Conservation (phyloP, 2,329 filamentous ascomycete genomes). For the Fusarium devonianum region DNA sequence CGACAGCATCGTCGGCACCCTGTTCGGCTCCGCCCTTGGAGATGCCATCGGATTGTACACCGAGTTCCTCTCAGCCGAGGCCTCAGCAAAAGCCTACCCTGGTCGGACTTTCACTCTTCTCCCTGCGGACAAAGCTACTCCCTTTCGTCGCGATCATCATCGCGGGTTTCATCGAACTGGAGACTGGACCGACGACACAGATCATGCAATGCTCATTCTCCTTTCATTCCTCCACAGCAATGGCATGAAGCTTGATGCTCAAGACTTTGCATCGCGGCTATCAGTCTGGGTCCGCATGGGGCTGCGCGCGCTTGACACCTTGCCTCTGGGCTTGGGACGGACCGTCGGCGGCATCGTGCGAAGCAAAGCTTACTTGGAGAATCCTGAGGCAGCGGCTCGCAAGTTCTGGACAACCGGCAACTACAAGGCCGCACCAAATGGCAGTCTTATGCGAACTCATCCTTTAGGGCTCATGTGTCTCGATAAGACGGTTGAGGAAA, state of each 20-base stretch:
- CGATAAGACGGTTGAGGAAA: conserved; percentile 49
- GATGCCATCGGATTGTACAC: conserved; percentile 64
- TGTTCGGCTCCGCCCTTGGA: conserved; percentile 60
- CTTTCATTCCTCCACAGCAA: conserved; percentile 56
- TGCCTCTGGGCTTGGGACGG: conserved; percentile 56
- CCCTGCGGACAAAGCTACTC: conserved; percentile 47
- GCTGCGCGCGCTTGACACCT: conserved; percentile 54
- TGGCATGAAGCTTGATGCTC: conserved; percentile 46
- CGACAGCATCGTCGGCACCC: conserved; percentile 52
- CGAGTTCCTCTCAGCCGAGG: conserved; percentile 54
- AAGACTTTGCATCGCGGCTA: conserved; percentile 55
- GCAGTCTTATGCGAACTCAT: conserved; percentile 61
- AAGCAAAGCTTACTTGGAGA: conserved; percentile 47
- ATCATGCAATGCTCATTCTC: conserved; percentile 58
- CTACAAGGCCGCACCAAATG: conserved; percentile 56
- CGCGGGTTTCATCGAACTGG: conserved; percentile 51
- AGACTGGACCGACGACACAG: conserved; percentile 64
- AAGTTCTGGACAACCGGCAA: conserved; percentile 51
- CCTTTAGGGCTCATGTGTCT: conserved; percentile 58
- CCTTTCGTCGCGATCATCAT: conserved; percentile 54
- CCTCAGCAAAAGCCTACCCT: conserved; percentile 48
- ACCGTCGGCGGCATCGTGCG: conserved; percentile 56
- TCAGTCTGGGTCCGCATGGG: conserved; percentile 57
- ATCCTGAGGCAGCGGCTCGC: conserved; percentile 51
- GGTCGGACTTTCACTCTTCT: conserved; percentile 50